Evolutionary conservation across 345 rosid genomes (phyloP), one percentile per base, ranked within the genome.

Genomic region (Erodium maritimum): DNA sequence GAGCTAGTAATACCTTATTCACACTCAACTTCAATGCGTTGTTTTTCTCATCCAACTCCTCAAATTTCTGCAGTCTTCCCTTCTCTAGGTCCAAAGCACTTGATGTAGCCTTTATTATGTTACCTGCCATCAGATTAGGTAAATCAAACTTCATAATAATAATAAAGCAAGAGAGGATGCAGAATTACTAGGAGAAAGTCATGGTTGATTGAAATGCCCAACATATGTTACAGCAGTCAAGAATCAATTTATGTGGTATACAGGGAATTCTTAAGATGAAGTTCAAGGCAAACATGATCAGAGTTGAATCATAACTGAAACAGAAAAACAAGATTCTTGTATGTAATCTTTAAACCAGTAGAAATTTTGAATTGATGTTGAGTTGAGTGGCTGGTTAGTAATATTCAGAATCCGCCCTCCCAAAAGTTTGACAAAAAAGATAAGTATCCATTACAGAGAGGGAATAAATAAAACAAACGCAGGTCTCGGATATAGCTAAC

Each of bases 11-110:
- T 84, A 88, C 96, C 89, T 71, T 46, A 53, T 79, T 78, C 50
- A 85, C 66, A 60, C 71, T 68, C 54, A 69, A 69, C 56, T 25
- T 81, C 60, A 86, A 45, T 16, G 67, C 62, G 64, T 63, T 75
- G 65, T 82, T 84, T 56, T 55, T 63, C 55, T 77, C 86, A 45
- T 77, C 80, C 11, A 71, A 67, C 74, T 78, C 85, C 65, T 73
- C 73, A n/a, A 84, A 80, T 77, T 74, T 88, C 71, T 77, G 73
- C 20, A 78, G 72, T 69, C 96, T 84, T 69, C 58, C 73, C 65
- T 73, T 76, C 82, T 88, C 96, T 67, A 80, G 52, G 21, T 59
- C 75, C 67, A 86, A 72, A 67, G 88, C 88, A 71, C 69, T 80
- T 71, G 77, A 72, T 55, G 95, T 75, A 69, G 84, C 96, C 79